phyloP scores from a whole-genome alignment of 345 rosid species.

The Eucalyptus camaldulensis region DNA sequence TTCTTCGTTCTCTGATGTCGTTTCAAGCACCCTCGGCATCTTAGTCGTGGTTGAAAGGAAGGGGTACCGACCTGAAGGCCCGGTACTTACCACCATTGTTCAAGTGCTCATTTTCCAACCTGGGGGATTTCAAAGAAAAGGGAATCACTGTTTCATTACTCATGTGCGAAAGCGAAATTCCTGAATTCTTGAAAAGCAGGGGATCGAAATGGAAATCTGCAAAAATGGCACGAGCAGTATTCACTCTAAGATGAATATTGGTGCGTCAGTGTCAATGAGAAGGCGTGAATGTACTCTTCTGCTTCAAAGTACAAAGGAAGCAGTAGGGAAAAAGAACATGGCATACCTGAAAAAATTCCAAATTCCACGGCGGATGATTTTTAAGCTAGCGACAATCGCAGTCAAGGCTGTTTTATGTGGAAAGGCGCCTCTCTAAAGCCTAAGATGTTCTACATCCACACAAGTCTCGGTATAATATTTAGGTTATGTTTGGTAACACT shows the following conservation, averaged over 20 bases:
- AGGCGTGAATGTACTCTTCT: not conserved
- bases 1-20: not conserved
- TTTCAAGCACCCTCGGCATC: not conserved
- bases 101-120: not conserved
- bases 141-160: not conserved
- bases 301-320: not conserved
- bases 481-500: not conserved
- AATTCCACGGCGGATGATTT: slow-evolving; percentile 17
- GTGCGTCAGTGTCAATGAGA: too few species aligned
- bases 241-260: not conserved
- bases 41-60: not conserved
- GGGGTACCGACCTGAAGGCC: not conserved
- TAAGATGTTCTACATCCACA: slow-evolving; percentile 65
- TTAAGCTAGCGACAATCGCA: slow-evolving; percentile 45
- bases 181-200: not conserved
- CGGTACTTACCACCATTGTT: not conserved
- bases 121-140: not conserved
- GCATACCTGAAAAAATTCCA: slow-evolving; percentile 61
- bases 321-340: not conserved
- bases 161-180: not conserved
- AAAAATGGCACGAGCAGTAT: not conserved
- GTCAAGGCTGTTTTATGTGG: slow-evolving; percentile 35
- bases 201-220: not conserved
- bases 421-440: slow-evolving; percentile 37
- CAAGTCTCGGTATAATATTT: slow-evolving; percentile 51